These are phyloP conservation scores for Thalassiosira livingstoniorum DNA, from an alignment of 352 stramenopile species.

Conservation along the genomic window DNA sequence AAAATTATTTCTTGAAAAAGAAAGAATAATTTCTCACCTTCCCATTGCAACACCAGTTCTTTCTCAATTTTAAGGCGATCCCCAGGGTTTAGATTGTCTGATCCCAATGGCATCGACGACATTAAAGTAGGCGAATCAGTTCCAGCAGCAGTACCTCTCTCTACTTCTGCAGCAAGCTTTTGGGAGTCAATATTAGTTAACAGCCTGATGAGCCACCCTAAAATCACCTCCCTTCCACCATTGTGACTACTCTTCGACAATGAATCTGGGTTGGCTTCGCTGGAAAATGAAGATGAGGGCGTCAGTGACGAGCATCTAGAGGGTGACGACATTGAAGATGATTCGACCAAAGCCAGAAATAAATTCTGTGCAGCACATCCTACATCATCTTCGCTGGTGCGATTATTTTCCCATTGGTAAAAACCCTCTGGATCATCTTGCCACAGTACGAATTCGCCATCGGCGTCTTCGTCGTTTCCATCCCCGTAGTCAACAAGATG, in stretches of 20 bases:
- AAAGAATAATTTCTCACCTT: too few relatives aligned
- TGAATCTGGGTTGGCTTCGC: background rate
- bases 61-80: background rate
- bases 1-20: too few relatives aligned
- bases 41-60: constrained; percentile 47
- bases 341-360: constrained; percentile 54
- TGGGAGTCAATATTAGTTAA: constrained; percentile 48
- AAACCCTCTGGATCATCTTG: constrained; percentile 58
- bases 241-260: background rate
- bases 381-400: constrained; percentile 48
- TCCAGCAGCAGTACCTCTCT: constrained; percentile 14
- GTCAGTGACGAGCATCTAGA: too few relatives aligned
- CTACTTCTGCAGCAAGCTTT: constrained; percentile 33
- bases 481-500: constrained; percentile 23
- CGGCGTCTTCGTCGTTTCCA: constrained; percentile 15
- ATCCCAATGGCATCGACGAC: constrained; percentile 32
- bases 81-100: background rate
- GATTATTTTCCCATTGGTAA: constrained; percentile 43
- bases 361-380: constrained; percentile 52
- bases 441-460: constrained; percentile 24
- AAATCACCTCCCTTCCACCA: constrained; percentile 15
- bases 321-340: constrained; percentile 1
- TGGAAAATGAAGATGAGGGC: too few relatives aligned
- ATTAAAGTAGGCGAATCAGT: constrained; percentile 16
- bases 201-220: constrained; percentile 37